Conservation (phyloP, 2,329 filamentous ascomycete genomes). For the Cladosporium oxysporum region DNA sequence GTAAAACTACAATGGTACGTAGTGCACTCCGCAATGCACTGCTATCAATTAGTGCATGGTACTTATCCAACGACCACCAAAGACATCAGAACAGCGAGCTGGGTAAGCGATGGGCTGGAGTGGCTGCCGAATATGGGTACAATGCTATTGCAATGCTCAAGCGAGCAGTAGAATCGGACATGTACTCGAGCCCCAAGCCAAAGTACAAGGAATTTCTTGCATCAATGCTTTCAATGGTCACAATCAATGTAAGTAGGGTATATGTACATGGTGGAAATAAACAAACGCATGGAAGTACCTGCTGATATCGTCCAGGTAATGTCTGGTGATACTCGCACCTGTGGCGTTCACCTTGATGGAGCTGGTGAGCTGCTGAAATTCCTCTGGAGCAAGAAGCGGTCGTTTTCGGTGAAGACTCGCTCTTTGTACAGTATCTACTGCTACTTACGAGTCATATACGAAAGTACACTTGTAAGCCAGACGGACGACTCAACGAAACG, state of each 20-base stretch:
- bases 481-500: neutral
- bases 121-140: conserved; percentile 1
- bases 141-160: conserved; percentile 13
- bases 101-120: neutral
- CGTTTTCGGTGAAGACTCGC: conserved; percentile 8
- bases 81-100: neutral
- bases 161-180: conserved; percentile 9
- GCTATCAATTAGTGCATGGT: conserved; percentile 11
- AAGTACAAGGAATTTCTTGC: conserved; percentile 18
- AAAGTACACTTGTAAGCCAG: neutral
- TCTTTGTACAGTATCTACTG: conserved; percentile 16
- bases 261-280: neutral
- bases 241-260: conserved; percentile 4
- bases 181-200: conserved; percentile 8
- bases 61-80: conserved; percentile 8
- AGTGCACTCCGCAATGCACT: conserved; percentile 1
- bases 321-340: conserved; percentile 14
- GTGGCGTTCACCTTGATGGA: conserved; percentile 21
- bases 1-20: conserved; percentile 4
- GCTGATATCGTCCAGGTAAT: neutral
- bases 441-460: conserved; percentile 10
- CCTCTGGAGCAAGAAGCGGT: conserved; percentile 21
- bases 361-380: conserved; percentile 22
- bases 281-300: neutral
- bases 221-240: conserved; percentile 13